Evolutionary conservation across 306 rosid species (phyloP), one percentile per base, ranked within the genome.

Genomic region (Vigna reflexopilosa): DNA sequence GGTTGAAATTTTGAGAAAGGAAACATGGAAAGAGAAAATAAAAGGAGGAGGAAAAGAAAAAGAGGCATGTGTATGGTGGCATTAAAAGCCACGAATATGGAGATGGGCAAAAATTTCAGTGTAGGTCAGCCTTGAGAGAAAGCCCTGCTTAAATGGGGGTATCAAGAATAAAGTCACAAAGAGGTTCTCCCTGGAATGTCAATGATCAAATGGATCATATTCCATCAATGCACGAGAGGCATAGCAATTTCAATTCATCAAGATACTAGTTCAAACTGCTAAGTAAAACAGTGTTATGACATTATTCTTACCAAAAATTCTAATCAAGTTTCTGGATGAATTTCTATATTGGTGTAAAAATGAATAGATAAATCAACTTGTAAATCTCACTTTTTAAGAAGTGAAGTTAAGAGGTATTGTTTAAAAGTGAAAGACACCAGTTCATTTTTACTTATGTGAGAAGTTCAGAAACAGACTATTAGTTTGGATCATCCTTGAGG

Each of bases 121-220:
- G 85, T 77, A 83, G 85, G 83, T 76, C 87, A 86, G 90, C 81
- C 88, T 72, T 78, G 85, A 57, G 86, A 73, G 84, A 84, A 86
- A 86, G 87, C 81, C 74, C 38, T 48, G 73, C 57, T 22, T 77
- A 85, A 72, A 73, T 80, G 70, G 19, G 70, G 83, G 80, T 82
- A 85, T 83, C 80, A 70, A 78, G 81, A 85, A 89, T 85, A 85
- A 83, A 89, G 90, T 84, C 85, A 72, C 76, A 73, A 69, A 76
- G 81, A 80, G 64, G 64, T 65, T 81, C 73, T 58, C 79, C 54
- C 58, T 66, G 15, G 87, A 86, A 85, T 78, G 83, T 87, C 93
- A 86, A 89, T 80, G 68, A 81, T 76, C 73, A 56, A 49, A 82
- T 34, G 83, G 65, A 82, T 86, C 87, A 74, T 61, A 75, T 77